Conservation (phyloP, 228 moss, liverwort and hornwort species). For the Sphagnum fallax region DNA sequence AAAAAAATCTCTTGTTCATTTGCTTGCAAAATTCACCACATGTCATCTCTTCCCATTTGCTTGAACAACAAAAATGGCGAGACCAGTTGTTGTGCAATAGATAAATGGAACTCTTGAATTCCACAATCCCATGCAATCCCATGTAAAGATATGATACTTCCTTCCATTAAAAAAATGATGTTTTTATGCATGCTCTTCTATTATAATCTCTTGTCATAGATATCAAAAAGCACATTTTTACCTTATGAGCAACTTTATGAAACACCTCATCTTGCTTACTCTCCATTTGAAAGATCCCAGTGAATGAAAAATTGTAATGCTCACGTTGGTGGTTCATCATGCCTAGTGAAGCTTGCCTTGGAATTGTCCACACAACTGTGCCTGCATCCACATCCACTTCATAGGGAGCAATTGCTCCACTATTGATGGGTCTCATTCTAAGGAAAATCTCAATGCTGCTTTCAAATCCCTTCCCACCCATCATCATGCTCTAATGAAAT, state of each 20-base stretch:
- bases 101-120: no score
- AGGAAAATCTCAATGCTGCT: conserved; percentile 72
- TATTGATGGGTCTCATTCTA: conserved; percentile 47
- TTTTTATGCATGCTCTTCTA: no score
- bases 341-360: conserved; percentile 42
- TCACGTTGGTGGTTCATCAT: conserved; percentile 71
- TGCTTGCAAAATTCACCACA: background rate
- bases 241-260: conserved; percentile 68
- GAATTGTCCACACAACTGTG: conserved; percentile 60
- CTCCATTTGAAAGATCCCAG: conserved; percentile 47
- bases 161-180: no score
- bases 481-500: no score
- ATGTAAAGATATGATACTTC: no score
- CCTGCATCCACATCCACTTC: conserved; percentile 54
- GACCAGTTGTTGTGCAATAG: no score
- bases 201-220: no score
- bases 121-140: no score
- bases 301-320: conserved; percentile 66
- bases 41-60: background rate
- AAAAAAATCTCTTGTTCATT: background rate
- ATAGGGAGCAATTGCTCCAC: conserved; percentile 24
- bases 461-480: conserved; percentile 18
- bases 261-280: conserved; percentile 79
- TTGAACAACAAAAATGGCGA: background rate
- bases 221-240: conserved; percentile 3